Conservation (phyloP, 2,329 filamentous ascomycete genomes). For the Xylaria sp. region DNA sequence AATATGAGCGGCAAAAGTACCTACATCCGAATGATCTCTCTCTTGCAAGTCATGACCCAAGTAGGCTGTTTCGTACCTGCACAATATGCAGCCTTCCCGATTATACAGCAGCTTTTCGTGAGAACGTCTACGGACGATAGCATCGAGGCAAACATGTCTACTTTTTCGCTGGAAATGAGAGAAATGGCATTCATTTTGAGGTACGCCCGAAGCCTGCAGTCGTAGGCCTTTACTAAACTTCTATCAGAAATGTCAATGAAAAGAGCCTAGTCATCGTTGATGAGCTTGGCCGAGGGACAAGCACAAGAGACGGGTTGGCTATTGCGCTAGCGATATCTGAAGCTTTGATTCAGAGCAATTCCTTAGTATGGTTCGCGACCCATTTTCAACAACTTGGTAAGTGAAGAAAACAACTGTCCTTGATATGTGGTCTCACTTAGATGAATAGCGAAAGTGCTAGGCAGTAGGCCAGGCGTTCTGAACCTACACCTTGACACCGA, state of each 20-base stretch:
- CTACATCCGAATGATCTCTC: slow-evolving; percentile 82
- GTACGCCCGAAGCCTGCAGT: slow-evolving; percentile 32
- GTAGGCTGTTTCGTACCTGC: slow-evolving; percentile 90
- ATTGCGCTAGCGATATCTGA: slow-evolving; percentile 92
- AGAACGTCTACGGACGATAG: slow-evolving; percentile 85
- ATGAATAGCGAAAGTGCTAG: slow-evolving; percentile 65
- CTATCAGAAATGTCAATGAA: slow-evolving; percentile 68
- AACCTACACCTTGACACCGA: slow-evolving; percentile 81
- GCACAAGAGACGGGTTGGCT: slow-evolving; percentile 82
- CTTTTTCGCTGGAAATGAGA: slow-evolving; percentile 92
- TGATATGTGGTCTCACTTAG: slow-evolving; percentile 9
- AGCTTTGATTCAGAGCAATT: slow-evolving; percentile 76
- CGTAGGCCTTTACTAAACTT: slow-evolving; percentile 14
- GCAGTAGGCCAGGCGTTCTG: slow-evolving; percentile 75
- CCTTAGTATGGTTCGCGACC: slow-evolving; percentile 89
- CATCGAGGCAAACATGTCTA: slow-evolving; percentile 88
- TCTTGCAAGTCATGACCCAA: slow-evolving; percentile 92
- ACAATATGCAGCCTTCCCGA: slow-evolving; percentile 77
- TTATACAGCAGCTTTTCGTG: slow-evolving; percentile 83
- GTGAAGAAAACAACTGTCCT: slow-evolving; percentile 9
- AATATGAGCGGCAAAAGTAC: slow-evolving; percentile 99
- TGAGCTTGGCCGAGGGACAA: slow-evolving; percentile 89
- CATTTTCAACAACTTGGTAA: slow-evolving; percentile 80
- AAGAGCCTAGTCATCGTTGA: slow-evolving; percentile 84
- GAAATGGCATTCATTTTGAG: slow-evolving; percentile 92